A percentile compares a stretch with the other conserved stretches of the same genome.
Evolutionary conservation across 2,329 filamentous ascomycete species (phyloP).

Genomic region (Penicillium freii): DNA sequence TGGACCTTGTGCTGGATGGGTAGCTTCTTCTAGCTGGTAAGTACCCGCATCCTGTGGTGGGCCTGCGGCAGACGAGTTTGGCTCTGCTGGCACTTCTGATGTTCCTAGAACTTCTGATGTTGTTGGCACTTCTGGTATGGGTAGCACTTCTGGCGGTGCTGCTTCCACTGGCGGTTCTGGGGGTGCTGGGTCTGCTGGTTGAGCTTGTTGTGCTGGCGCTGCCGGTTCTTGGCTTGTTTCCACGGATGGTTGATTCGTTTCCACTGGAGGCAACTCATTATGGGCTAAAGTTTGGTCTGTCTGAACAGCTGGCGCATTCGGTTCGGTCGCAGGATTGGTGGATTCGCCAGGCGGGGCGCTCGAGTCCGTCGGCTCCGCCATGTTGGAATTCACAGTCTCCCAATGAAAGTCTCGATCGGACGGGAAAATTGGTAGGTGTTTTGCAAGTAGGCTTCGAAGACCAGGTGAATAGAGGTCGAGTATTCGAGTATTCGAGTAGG

Average conservation of each 20-base stretch:
- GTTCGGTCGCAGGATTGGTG: conserved; percentile 14
- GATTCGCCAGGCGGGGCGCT: conserved; percentile 20
- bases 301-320: conserved; percentile 18
- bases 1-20: neutral
- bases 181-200: neutral
- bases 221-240: neutral
- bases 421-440: neutral
- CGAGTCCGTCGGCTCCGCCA: conserved; percentile 24
- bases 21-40: conserved; percentile 1
- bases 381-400: conserved; percentile 14
- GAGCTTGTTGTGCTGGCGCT: neutral
- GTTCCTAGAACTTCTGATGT: neutral
- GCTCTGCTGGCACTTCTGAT: conserved; percentile 1
- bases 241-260: conserved; percentile 8
- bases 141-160: neutral
- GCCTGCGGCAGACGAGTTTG: neutral
- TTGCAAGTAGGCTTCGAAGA: neutral
- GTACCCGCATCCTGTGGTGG: neutral
- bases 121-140: neutral
- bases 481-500: conserved; percentile 6
- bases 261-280: conserved; percentile 16
- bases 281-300: conserved; percentile 18
- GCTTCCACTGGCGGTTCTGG: neutral
- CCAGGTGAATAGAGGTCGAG: conserved; percentile 4
- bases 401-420: conserved; percentile 5